Conservation (phyloP, 768 basidiomycete genomes). For the Russula emetica region DNA sequence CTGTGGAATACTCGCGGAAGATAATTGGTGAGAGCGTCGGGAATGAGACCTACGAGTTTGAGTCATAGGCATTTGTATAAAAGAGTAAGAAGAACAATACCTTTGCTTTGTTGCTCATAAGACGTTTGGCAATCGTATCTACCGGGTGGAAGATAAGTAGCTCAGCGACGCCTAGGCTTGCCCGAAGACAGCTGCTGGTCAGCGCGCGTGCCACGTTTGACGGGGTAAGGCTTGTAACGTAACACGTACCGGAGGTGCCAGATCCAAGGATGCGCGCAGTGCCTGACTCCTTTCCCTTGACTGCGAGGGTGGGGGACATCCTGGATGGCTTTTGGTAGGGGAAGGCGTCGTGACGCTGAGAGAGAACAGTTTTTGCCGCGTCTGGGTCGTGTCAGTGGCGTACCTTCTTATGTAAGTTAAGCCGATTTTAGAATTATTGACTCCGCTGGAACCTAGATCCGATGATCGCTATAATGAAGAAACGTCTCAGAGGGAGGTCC, state of each 20-base stretch:
- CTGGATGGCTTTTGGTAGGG: slow-evolving; percentile 7
- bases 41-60: slow-evolving; percentile 51
- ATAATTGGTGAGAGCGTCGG: slow-evolving; percentile 68
- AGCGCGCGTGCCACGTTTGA: neutral
- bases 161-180: slow-evolving; percentile 77
- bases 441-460: no score
- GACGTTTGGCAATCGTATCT: slow-evolving; percentile 95
- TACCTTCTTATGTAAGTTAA: neutral
- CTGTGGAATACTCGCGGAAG: slow-evolving; percentile 78
- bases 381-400: neutral
- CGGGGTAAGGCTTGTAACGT: neutral
- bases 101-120: slow-evolving; percentile 97
- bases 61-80: neutral
- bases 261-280: slow-evolving; percentile 88
- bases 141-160: slow-evolving; percentile 93
- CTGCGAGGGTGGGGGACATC: slow-evolving; percentile 49
- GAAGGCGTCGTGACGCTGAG: neutral
- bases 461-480: no score
- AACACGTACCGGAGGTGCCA: slow-evolving; percentile 75
- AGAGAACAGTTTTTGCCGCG: neutral
- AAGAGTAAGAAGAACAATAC: slow-evolving; percentile 35
- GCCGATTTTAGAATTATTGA: no score
- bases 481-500: no score
- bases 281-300: slow-evolving; percentile 73
- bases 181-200: neutral